Evolutionary conservation across 179 eudicot genomes (phyloP), one percentile per base, ranked within the genome.

Genomic region (Silene coronaria): DNA sequence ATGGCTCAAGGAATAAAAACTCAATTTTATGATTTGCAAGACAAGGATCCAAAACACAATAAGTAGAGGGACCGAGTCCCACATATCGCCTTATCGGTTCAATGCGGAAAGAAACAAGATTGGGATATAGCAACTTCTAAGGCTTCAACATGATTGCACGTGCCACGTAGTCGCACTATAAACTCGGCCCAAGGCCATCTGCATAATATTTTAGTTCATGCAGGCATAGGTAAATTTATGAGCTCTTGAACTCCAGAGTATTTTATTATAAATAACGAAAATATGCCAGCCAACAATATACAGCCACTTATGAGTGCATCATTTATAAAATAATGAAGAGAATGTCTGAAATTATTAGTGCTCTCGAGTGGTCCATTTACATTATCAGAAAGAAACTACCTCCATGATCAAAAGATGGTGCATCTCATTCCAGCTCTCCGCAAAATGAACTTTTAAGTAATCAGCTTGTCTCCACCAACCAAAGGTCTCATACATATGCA

Each of bases 371-470:
- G 65, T 27, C 27, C 62, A 71, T 53, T 16, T 28, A 59, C 66
- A 28, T 28, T 2, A 3, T 23, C 24, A 70, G 48, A 76, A 76
- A 62, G 38, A 13, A 71, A 75, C 83, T 92, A 93, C 99, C 84
- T 96, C 99, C 97, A 96, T 96, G 72, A 96, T 96, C 77, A 96
- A 93, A 75, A 92, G 89, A 86, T 96, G 99, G 80, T 96, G 99
- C 99, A 96, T 92, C 86, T 96, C 99, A 87, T 96, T 96, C 99
- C 97, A 96, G 89, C 99, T 96, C 89, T 96, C 97, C 75, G 97
- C 99, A 86, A 96, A 96, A 87, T 96, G 99, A 68, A 96, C 99
- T 85, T 96, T 93, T 76, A 96, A 80, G 84, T 92, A 96, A 81
- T 96, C 99, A 59, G 99, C 91, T 83, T 87, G 86, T 86, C 99